These are phyloP conservation scores for Leccinum subrobustum DNA, from an alignment of 1,284 basidiomycete genomes.

Conservation along the genomic window DNA sequence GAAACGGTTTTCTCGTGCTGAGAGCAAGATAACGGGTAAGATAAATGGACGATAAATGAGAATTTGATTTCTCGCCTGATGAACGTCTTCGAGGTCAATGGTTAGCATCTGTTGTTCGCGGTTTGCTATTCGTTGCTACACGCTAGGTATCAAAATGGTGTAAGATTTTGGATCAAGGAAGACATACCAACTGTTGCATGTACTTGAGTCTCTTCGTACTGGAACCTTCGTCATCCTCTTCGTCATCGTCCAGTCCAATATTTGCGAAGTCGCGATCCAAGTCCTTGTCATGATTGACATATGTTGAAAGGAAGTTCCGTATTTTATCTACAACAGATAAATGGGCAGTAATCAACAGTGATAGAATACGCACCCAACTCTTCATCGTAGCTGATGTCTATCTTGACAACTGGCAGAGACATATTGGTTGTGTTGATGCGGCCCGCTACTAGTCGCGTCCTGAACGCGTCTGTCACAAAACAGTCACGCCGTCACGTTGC, in stretches of 20 bases:
- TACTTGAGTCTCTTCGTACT: slow-evolving; percentile 70
- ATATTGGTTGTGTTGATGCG: slow-evolving; percentile 32
- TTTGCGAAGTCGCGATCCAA: slow-evolving; percentile 68
- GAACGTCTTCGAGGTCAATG: slow-evolving; percentile 81
- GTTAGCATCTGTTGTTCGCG: slow-evolving; percentile 84
- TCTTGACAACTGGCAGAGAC: slow-evolving; percentile 48
- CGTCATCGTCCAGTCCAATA: slow-evolving; percentile 62
- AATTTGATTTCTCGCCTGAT: slow-evolving; percentile 45
- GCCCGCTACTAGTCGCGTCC: slow-evolving; percentile 9
- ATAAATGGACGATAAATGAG: not conserved
- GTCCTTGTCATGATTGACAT: slow-evolving; percentile 65
- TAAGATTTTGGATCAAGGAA: slow-evolving; percentile 24
- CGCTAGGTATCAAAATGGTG: slow-evolving; percentile 28
- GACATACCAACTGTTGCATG: slow-evolving; percentile 81
- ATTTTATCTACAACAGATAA: slow-evolving; percentile 55
- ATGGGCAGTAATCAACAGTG: slow-evolving; percentile 34
- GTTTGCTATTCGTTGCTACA: slow-evolving; percentile 85
- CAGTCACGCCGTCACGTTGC: slow-evolving; percentile 18
- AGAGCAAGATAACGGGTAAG: not conserved
- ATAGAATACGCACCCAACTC: slow-evolving; percentile 43
- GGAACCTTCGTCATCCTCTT: slow-evolving; percentile 40
- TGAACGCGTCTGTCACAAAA: slow-evolving; percentile 29
- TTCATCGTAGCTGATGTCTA: slow-evolving; percentile 46
- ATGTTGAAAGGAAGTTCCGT: slow-evolving; percentile 65
- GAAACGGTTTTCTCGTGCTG: slow-evolving; percentile 62